phyloP scores from a whole-genome alignment of 2,329 filamentous ascomycete genomes.

The Ceratocystis variospora region DNA sequence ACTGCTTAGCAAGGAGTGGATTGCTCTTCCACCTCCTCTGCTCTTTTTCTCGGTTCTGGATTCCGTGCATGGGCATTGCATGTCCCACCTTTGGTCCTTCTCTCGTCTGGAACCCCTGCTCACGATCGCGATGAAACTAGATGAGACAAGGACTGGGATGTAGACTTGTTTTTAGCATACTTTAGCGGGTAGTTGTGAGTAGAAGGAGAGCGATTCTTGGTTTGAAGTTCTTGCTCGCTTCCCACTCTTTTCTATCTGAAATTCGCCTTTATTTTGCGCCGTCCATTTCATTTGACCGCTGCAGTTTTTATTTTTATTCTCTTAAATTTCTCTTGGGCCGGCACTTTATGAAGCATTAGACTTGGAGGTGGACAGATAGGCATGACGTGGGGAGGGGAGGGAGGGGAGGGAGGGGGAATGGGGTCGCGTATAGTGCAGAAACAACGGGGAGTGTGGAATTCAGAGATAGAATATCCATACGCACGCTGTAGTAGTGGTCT shows the following conservation, averaged over 20 bases:
- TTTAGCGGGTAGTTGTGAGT: neutral
- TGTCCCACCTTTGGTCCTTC: neutral
- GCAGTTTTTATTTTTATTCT: neutral
- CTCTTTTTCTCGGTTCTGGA: neutral
- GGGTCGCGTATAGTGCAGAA: neutral
- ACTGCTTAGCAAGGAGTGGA: neutral
- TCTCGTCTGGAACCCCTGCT: conserved; percentile 1
- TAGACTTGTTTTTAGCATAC: neutral
- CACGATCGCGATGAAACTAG: neutral
- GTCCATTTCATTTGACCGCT: neutral
- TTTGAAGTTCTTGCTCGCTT: neutral
- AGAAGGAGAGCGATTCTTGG: neutral
- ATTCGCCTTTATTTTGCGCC: too few species aligned
- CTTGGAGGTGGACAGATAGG: neutral
- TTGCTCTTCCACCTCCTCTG: neutral
- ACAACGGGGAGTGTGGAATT: neutral
- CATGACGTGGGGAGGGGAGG: neutral
- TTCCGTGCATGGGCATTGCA: conserved; percentile 5
- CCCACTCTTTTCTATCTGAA: neutral
- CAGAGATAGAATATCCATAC: neutral
- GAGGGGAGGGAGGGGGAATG: neutral
- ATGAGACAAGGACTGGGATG: conserved; percentile 2
- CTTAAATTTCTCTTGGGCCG: neutral
- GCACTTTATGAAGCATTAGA: neutral
- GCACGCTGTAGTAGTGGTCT: neutral